Conservation (phyloP, 208 protist genomes). For the Wallacemonas collosoma region DNA sequence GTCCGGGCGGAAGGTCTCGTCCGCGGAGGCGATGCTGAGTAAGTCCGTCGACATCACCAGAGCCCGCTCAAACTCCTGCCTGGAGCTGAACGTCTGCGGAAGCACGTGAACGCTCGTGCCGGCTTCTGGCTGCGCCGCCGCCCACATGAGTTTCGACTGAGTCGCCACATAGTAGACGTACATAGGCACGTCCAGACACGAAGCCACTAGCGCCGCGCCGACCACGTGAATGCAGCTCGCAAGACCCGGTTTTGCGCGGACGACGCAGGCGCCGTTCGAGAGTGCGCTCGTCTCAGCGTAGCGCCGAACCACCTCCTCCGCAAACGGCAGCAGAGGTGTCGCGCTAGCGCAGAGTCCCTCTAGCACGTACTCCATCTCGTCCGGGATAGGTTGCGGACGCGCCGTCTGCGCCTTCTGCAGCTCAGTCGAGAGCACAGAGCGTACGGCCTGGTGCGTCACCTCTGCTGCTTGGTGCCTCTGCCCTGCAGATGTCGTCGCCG, state of each 20-base stretch:
- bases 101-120: conserved; percentile 34
- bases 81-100: conserved; percentile 30
- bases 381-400: conserved; percentile 8
- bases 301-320: conserved; percentile 63
- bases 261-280: conserved; percentile 56
- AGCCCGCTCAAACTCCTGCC: conserved; percentile 55
- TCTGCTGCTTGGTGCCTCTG: conserved; percentile 16
- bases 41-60: conserved; percentile 72
- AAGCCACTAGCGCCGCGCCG: conserved; percentile 57
- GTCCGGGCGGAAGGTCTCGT: conserved; percentile 35
- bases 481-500: neutral
- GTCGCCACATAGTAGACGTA: conserved; percentile 35
- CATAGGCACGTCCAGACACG: conserved; percentile 66
- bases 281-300: conserved; percentile 53
- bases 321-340: conserved; percentile 44
- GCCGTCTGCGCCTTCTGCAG: conserved; percentile 20
- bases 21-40: conserved; percentile 45
- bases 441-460: conserved; percentile 31
- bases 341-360: conserved; percentile 50
- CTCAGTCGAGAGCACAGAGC: conserved; percentile 47
- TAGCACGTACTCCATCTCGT: conserved; percentile 49
- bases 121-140: conserved; percentile 3
- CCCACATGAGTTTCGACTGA: conserved; percentile 26
- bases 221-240: conserved; percentile 58
- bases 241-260: conserved; percentile 28